These are phyloP conservation scores for Fusarium newnesense DNA, from an alignment of 2,329 filamentous ascomycete species.

Conservation along the genomic window DNA sequence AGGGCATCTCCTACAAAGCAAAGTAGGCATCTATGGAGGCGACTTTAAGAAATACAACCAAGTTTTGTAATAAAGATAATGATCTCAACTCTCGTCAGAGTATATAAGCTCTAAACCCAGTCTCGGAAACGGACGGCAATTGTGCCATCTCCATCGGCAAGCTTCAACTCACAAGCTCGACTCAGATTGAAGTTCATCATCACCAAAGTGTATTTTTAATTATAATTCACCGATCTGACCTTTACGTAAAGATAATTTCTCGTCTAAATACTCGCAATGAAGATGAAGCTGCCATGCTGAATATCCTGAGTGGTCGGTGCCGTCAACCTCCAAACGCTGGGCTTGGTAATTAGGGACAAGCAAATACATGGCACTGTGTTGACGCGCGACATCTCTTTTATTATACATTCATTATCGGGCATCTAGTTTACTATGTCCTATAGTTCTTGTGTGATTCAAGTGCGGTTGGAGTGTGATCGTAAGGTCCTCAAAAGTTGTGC, in stretches of 20 bases:
- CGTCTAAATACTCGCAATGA: neutral
- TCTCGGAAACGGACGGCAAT: neutral
- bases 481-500: fast-evolving
- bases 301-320: neutral
- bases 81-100: neutral
- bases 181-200: neutral
- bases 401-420: fast-evolving
- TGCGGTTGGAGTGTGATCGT: neutral
- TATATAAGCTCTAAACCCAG: neutral
- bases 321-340: too few species aligned
- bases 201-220: fast-evolving
- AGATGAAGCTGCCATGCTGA: neutral
- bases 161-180: neutral
- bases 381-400: neutral
- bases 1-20: neutral
- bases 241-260: too few species aligned
- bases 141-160: neutral
- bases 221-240: fast-evolving
- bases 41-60: neutral
- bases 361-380: neutral
- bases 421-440: fast-evolving
- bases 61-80: neutral
- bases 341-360: too few species aligned
- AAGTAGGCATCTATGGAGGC: neutral
- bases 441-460: neutral